Base-by-base conservation (phyloP, 116 monocot genomes). In the Iris pallida region DNA sequence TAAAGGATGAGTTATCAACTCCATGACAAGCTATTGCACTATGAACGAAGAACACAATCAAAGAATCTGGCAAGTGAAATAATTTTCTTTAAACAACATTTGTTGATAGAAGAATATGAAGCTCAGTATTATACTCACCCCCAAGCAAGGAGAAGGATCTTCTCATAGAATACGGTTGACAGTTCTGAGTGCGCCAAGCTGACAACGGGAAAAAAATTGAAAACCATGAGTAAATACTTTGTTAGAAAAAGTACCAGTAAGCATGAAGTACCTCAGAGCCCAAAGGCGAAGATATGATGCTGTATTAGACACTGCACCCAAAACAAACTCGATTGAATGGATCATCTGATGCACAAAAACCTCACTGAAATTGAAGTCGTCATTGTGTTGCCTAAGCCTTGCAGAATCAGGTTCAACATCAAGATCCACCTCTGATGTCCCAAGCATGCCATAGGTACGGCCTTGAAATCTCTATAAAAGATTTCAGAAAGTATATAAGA, bases 281-380 rank as follows among this genome's bases (percentile, higher is more conserved):
- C 93, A 98, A 55, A 98, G 97, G 0, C 97, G 81, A 78, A 98
- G 97, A 71, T 98, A 98, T 19, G 93, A 92, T 64, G 90, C 94
- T 51, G 98, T 98, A 61, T 98, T 98, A 15, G 98, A 98, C 41
- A 98, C 98, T 55, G 98, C 88, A 51, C 90, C 90, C 51, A 98
- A 78, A 7, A 98, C 84, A 77, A 98, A 98, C 73, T 98, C 98
- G 79, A 98, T 98, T 15, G 98, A 93, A 84, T 93, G 93, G 61
- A 98, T 98, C 93, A 98, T 90, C 71, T 98, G 98, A 79, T 98
- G 98, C 46, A 98, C 98, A 80, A 98, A 93, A 58, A 98, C 80
- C 71, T 98, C 98, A 74, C 90, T 90, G 57, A 98, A 98, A 60
- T 98, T 86, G 84, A 98, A 98, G 64, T 98, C 98, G 4, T 90